Base-by-base conservation (phyloP, 768 basidiomycete species). In the Leccinum truebloodii region DNA sequence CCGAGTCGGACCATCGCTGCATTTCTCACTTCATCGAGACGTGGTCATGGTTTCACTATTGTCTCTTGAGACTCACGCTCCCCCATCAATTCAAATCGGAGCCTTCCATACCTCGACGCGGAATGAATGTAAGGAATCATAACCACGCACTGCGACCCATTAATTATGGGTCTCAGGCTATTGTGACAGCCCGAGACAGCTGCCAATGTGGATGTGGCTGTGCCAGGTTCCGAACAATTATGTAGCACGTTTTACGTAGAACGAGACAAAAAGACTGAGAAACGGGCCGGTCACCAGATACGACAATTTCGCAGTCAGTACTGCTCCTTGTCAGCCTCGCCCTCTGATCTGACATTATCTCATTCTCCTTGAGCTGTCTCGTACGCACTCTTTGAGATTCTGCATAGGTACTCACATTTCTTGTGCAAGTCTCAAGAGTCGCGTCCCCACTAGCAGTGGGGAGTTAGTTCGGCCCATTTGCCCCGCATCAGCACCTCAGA, bases 141-240 rank as follows among this genome's bases (percentile, higher is more conserved):
- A 37, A 37, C 14, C 14, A 37, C 14, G 35, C 41, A 41, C 41
- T n/a, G 41, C 41, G 14, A 9, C 18, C 18, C 18, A 41, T 41
- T n/a, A n/a, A 18, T 39, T 18, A 39, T 18, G 18, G 18, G 18
- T n/a, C 18, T 44, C 44, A 44, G 44, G n/a, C n/a, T 44, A 14
- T 44, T 44, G 44, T 44, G n/a, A 44, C 10, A 20, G 34, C 34
- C 34, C 13, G 34, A 14, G 34, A 14, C 34, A 35, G 34, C 13
- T 35, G 34, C 34, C 4, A n/a, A n/a, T n/a, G 65, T 68, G 70
- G 61, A 64, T 64, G 66, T 71, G 59, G 48, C 52, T 13, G 41
- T 46, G 58, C 53, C 4, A 44, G 57, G 20, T 57, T 37, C 62
- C 61, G 62, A 65, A 69, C 70, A 71, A 71, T 71, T 64, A 62